Base-by-base conservation (phyloP, 805 yeast species). In the Candida caryicola region DNA sequence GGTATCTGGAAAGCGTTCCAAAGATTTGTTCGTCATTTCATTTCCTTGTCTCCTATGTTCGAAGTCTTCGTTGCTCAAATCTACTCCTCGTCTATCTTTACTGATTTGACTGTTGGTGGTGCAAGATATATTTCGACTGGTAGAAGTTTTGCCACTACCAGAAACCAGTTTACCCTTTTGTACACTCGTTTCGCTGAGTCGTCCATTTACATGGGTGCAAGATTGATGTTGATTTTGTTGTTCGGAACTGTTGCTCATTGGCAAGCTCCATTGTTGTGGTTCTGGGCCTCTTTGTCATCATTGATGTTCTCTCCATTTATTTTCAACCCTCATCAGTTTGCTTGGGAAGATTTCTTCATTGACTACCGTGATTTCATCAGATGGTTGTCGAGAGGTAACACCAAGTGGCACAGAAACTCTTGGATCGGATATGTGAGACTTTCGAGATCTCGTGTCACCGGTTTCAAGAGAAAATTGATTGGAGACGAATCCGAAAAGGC, bases 251-350 rank as follows among this genome's bases (percentile, higher is more conserved):
- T 80, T 51, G 74, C 89, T 19, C 81, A 79, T 55, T 85, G 98
- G 98, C 95, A 87, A 67, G 84, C 96, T 17, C 86, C 97, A 30
- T 73, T 93, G 52, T 66, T 91, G 47, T 93, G 97, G 96, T 93
- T 93, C 79, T 93, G 98, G 97, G 83, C 93, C 43, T 84, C 95
- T 14, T 71, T 89, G 52, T 74, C 89, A 33, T 86, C 98, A 3
- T 75, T 93, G 69, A 76, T 88, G 69, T 79, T 88, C 52, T 83
- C 98, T 34, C 99, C 99, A 55, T 89, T 91, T 64, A 59, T 93
- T 44, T 93, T 88, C 79, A 93, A 93, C 69, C 99, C 99, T 33
- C 97, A 91, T 69, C 98, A 93, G 73, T 93, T 90, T 65, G 81
- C 96, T 36, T 84, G 95, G 90, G 85, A 82, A 60, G 97, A 90